These are phyloP conservation scores for Stachybotrys elegans DNA, from an alignment of 2,329 filamentous ascomycete species.

Conservation along the genomic window DNA sequence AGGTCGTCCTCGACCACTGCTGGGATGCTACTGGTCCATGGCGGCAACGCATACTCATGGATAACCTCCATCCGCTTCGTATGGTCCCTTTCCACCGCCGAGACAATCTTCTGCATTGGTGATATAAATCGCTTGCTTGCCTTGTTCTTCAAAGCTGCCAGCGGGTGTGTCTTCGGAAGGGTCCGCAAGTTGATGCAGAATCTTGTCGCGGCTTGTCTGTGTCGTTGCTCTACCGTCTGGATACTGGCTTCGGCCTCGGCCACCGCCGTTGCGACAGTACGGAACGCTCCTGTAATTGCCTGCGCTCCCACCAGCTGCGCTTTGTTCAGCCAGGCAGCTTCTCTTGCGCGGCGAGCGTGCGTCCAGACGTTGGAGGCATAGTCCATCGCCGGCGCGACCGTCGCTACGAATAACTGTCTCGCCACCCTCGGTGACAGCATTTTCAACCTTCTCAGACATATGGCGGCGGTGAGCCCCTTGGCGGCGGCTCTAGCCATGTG, in stretches of 20 bases:
- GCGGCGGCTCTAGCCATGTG: slow-evolving; percentile 2
- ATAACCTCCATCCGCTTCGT: slow-evolving; percentile 6
- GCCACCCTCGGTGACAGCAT: slow-evolving; percentile 1
- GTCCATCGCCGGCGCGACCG: neutral
- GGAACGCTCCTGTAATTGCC: slow-evolving; percentile 3
- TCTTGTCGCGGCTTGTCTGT: neutral
- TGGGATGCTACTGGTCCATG: slow-evolving; percentile 1
- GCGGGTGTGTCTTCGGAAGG: slow-evolving; percentile 4
- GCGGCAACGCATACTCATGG: neutral
- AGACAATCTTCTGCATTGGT: slow-evolving; percentile 5
- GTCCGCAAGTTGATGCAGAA: slow-evolving; percentile 4
- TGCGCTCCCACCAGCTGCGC: slow-evolving; percentile 4
- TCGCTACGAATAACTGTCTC: slow-evolving; percentile 3
- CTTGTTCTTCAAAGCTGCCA: slow-evolving; percentile 2
- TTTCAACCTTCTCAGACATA: slow-evolving; percentile 5
- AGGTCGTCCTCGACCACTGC: neutral
- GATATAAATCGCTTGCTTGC: slow-evolving; percentile 2
- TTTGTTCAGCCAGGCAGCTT: slow-evolving; percentile 1
- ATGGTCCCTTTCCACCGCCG: neutral
- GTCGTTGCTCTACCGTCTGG: slow-evolving; percentile 1
- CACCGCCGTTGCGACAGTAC: neutral
- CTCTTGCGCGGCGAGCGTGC: neutral
- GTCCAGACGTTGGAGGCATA: slow-evolving; percentile 3
- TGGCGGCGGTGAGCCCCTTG: slow-evolving; percentile 6
- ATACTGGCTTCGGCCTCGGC: slow-evolving; percentile 7